Conservation (phyloP, 352 stramenopile species). For the Blastocystis sp. region DNA sequence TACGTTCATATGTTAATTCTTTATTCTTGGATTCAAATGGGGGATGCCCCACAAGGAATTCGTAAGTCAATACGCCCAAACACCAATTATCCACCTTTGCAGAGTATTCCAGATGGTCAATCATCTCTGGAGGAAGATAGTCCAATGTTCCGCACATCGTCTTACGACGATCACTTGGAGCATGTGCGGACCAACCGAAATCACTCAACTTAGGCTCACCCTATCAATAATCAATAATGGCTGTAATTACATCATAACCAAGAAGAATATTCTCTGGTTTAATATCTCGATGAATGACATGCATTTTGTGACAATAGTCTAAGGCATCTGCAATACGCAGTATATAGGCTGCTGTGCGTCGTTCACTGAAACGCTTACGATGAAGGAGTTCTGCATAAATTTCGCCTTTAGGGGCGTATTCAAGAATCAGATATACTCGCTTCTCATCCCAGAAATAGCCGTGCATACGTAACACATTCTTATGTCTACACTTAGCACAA, state of each 20-base stretch:
- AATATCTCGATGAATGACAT: constrained; percentile 99
- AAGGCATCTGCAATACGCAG: constrained; percentile 87
- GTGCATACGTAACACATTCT: constrained; percentile 93
- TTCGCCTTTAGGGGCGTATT: constrained; percentile 94
- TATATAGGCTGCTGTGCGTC: constrained; percentile 87
- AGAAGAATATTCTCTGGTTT: constrained; percentile 98
- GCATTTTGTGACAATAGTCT: constrained; percentile 95
- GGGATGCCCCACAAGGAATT: constrained; percentile 92
- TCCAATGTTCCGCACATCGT: constrained; percentile 98
- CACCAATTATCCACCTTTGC: constrained; percentile 97
- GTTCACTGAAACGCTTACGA: constrained; percentile 86
- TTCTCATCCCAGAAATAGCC: constrained; percentile 98
- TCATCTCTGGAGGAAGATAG: constrained; percentile 98
- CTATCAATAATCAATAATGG: neutral
- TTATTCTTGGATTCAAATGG: constrained; percentile 95
- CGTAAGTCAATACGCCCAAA: constrained; percentile 95
- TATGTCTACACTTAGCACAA: constrained; percentile 76
- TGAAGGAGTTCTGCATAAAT: constrained; percentile 95
- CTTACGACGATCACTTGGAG: constrained; percentile 88
- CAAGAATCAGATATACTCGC: constrained; percentile 98
- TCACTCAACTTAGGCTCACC: constrained; percentile 98
- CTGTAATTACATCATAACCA: constrained; percentile 77
- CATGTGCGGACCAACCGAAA: constrained; percentile 98
- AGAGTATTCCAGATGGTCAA: constrained; percentile 94
- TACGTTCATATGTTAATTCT: constrained; percentile 92